Evolutionary conservation across 352 stramenopile genomes (phyloP), one percentile per base, ranked within the genome.

Genomic region (Pseudoperonospora humuli): DNA sequence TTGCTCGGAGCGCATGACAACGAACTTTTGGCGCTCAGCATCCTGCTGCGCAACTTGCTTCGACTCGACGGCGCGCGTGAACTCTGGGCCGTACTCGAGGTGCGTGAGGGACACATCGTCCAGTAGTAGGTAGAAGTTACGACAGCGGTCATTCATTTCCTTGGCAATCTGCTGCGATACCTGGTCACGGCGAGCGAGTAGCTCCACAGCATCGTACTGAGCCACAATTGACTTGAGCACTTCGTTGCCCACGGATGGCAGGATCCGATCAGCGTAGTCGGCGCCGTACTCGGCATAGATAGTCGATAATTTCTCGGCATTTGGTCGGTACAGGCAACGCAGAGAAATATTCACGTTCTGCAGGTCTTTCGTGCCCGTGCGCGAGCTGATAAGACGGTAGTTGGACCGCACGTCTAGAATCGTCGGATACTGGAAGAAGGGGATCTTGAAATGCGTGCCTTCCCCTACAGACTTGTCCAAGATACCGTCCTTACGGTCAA

Each of bases 21-120:
- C 85, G 62, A 98, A 99, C 64, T 98, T 97, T 67, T 98, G 94
- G 41, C 96, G 93, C 70, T 99, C 97, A 11, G 97, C 97, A 40
- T 99, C 96, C 75, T 99, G 97, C 58, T 97, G 96, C 24, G 97
- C 97, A 23, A 99, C 97, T 75, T 99, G 97, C 84, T 99, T 99
- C 49, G 91, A 68, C 81, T 99, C 97, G 75, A 99, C 98, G 58
- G 97, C 96, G 57, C 96, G 97, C 61, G 96, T 98, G 70, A 99
- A 99, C 64, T 99, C 97, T 8, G 78, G 65, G 38, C 95, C 94
- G 76, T 99, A 99, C 51, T 97, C 98, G 41, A 99, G 84, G 74
- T 99, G 96, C 39, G 97, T 99, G 67, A 99, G 99, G 37, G 96
- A 97, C 53, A 99, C 97, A 65, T 99, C 97, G 61, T 99, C 97